Base-by-base conservation (phyloP, 371 early-diverging fungal genomes). In the Zancudomyces culisetae region DNA sequence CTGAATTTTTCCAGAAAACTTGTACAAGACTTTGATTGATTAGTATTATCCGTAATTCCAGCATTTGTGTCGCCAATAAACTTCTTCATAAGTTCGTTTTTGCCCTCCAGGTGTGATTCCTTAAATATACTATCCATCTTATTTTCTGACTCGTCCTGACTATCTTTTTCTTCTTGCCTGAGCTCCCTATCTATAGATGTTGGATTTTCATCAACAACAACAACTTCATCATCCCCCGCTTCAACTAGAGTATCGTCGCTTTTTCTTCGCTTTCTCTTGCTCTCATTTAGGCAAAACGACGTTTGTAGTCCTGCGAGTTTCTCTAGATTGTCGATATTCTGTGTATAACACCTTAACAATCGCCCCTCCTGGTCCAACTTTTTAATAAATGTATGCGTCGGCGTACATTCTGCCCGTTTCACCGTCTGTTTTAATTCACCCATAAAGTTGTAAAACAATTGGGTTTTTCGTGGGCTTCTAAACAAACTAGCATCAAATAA, bases 271-370 rank as follows among this genome's bases (percentile, higher is more conserved):
- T 48, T 27, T 18, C n/a, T 45, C 18, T 15, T 22, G 2, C 4
- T 20, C 13, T 30, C 41, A 1, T 43, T 47, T 22, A 40, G 49
- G 28, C 53, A 49, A 18, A 65, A 58, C n/a, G 63, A 45, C 0
- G 60, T 67, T 51, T 68, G 57, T 39, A 69, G 42, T 10, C 69
- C 69, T 22, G 61, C 56, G 26, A 60, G 55, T 35, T 61, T 77
- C 60, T 97, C 96, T 20, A 97, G 63, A 55, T 87, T 79, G 59
- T 97, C 98, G 54, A 95, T 95, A 66, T 97, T 97, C 68, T 97
- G 98, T 39, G 96, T 93, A 53, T 97, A 97, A 63, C 88, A 90
- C 6, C 98, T 70, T 26, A 88, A 56, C 22, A 92, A 69, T 56
- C 83, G 82, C 19, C 84, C 82, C 2, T 68, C 63, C 19, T 80